These are phyloP conservation scores for Grigorovia jiainica DNA, from an alignment of 805 yeast genomes.

Conservation along the genomic window DNA sequence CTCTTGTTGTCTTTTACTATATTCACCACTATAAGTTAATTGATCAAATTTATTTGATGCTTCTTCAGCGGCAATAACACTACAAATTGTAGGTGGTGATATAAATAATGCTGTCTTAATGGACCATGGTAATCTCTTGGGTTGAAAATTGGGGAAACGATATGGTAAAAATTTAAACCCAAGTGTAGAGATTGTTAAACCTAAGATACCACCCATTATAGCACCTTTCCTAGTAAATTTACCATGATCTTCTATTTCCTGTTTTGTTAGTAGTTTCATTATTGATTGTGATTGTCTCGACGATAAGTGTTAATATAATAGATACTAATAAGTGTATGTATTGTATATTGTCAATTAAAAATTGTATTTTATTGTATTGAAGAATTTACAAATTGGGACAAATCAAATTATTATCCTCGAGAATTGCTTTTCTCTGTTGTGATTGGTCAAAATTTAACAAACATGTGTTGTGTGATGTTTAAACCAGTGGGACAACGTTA, in stretches of 20 bases:
- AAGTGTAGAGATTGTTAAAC: slow-evolving; percentile 47
- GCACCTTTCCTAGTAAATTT: slow-evolving; percentile 53
- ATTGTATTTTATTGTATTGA: too few relatives aligned
- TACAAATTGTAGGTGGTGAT: slow-evolving; percentile 54
- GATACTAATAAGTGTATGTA: neutral
- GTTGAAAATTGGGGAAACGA: slow-evolving; percentile 36
- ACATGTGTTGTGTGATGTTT: too few relatives aligned
- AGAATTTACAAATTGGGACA: too few relatives aligned
- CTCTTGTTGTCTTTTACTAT: slow-evolving; percentile 26
- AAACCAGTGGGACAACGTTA: too few relatives aligned
- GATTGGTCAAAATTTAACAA: too few relatives aligned
- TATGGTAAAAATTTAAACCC: slow-evolving; percentile 43
- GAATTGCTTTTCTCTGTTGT: too few relatives aligned
- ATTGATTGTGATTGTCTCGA: neutral
- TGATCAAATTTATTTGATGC: slow-evolving; percentile 61
- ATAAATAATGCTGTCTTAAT: slow-evolving; percentile 57
- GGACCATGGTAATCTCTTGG: slow-evolving; percentile 39
- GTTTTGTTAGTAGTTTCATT: slow-evolving; percentile 61
- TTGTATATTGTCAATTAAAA: too few relatives aligned
- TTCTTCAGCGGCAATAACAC: slow-evolving; percentile 60
- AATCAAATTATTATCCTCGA: too few relatives aligned
- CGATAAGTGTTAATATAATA: too few relatives aligned
- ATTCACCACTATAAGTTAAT: slow-evolving; percentile 41
- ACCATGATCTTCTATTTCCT: slow-evolving; percentile 59
- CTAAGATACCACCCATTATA: slow-evolving; percentile 47